These are phyloP conservation scores for Begonia loranthoides DNA, from an alignment of 306 rosid species.

Conservation along the genomic window DNA sequence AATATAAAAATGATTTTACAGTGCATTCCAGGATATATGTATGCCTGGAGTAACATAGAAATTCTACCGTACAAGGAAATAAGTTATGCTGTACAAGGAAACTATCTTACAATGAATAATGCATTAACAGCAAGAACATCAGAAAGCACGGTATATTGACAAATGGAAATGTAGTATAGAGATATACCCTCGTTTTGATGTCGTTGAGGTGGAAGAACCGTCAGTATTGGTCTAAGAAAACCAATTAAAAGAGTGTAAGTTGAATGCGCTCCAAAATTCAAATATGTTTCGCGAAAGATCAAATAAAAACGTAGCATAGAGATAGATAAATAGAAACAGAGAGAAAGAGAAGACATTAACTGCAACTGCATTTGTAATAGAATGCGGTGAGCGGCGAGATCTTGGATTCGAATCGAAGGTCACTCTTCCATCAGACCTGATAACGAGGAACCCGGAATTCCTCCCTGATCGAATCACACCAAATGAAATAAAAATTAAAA, in stretches of 20 bases:
- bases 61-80: no score
- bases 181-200: conserved; percentile 62
- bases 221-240: conserved; percentile 42
- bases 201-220: conserved; percentile 33
- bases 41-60: no score
- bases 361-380: conserved; percentile 69
- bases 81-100: no score
- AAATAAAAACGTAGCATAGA: no score
- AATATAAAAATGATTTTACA: no score
- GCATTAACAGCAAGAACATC: no score
- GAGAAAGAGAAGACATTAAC: conserved; percentile 25
- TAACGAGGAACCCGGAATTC: conserved; percentile 31
- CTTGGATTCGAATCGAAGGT: conserved; percentile 9
- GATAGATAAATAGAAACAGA: background rate
- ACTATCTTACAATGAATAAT: no score
- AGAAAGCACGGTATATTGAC: background rate
- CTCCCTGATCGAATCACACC: conserved; percentile 23
- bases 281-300: no score
- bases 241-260: conserved; percentile 5
- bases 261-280: background rate
- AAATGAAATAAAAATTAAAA: conserved; percentile 14
- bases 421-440: conserved; percentile 52
- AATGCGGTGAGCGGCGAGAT: conserved; percentile 30
- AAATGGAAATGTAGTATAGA: background rate
- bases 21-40: no score